phyloP scores from a whole-genome alignment of 192 early-diverging fungal genomes.

The Podila verticillata region DNA sequence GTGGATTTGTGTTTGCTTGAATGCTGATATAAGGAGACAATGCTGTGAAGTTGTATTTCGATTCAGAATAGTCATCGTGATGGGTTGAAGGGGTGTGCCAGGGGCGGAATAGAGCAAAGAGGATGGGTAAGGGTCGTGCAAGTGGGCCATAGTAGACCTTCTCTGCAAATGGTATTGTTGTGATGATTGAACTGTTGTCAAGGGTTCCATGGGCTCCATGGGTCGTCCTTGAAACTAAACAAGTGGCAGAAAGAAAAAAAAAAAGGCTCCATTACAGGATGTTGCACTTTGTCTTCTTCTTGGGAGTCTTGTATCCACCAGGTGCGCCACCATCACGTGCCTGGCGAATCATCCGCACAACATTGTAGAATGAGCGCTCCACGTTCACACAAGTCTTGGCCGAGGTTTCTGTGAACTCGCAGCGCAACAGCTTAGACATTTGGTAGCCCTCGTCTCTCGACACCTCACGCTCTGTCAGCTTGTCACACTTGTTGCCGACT shows the following conservation, averaged over 20 bases:
- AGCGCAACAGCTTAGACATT: conserved; percentile 77
- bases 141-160: too few species aligned
- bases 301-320: conserved; percentile 2
- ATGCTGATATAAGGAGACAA: too few species aligned
- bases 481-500: conserved; percentile 95
- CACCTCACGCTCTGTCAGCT: conserved; percentile 84
- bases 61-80: too few species aligned
- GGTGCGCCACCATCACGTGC: conserved; percentile 60
- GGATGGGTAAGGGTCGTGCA: too few species aligned
- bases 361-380: conserved; percentile 85
- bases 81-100: too few species aligned
- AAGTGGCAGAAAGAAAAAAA: background rate
- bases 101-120: too few species aligned
- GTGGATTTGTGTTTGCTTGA: too few species aligned
- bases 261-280: conserved; percentile 15
- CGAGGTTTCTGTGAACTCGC: conserved; percentile 90
- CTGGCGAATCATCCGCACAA: conserved; percentile 82
- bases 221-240: background rate
- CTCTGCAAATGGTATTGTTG: too few species aligned
- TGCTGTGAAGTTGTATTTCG: too few species aligned
- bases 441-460: conserved; percentile 82
- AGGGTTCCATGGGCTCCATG: too few species aligned
- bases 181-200: too few species aligned
- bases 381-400: conserved; percentile 94
- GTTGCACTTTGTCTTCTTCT: conserved; percentile 41